Percentiles rank a stretch among this genome's conserved stretches.
These are phyloP conservation scores for Pterocarpus macrocarpus DNA, from an alignment of 306 rosid genomes.

Conservation along the genomic window DNA sequence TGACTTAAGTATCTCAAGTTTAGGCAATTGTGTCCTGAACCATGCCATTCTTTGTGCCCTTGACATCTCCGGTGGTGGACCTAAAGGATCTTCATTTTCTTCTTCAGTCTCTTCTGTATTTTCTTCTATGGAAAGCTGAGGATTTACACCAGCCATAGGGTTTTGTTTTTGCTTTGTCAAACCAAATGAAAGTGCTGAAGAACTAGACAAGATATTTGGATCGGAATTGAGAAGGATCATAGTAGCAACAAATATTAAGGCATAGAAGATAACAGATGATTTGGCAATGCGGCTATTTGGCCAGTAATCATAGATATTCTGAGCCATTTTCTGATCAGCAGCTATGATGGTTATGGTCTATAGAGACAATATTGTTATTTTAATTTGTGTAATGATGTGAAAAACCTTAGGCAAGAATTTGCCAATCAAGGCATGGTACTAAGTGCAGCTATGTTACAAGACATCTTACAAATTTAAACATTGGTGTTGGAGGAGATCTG, in stretches of 20 bases:
- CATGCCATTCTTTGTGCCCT: constrained; percentile 51
- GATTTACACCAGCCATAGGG: background rate
- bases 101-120: constrained; percentile 43
- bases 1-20: constrained; percentile 50
- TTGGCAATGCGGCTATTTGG: no score
- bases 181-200: constrained; percentile 1
- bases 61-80: background rate
- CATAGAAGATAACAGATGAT: no score
- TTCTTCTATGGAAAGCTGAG: background rate
- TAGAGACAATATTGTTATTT: background rate
- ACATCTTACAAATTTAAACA: background rate
- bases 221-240: background rate
- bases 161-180: constrained; percentile 1
- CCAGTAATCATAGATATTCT: background rate
- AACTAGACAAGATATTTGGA: background rate
- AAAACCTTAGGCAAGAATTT: background rate
- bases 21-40: constrained; percentile 48
- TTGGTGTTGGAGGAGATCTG: background rate
- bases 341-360: background rate
- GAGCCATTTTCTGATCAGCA: background rate
- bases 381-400: background rate
- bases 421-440: background rate
- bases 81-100: constrained; percentile 46
- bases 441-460: background rate
- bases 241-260: background rate